Percentiles rank a stretch among this genome's conserved stretches.
Evolutionary conservation across 805 yeast genomes (phyloP).

Genomic region (Isabelozyma gotoi): DNA sequence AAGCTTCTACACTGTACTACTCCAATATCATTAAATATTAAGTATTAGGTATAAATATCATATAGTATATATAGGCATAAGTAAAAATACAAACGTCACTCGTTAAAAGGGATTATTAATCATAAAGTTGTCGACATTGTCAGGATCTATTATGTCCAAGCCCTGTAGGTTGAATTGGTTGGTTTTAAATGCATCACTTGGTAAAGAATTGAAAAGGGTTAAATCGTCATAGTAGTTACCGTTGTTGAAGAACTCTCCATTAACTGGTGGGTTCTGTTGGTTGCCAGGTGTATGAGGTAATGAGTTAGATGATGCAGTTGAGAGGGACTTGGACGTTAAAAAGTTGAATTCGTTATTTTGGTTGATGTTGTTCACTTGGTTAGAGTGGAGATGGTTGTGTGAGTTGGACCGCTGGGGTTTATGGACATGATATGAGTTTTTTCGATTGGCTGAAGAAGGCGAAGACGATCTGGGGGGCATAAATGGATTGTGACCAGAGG

Average conservation of each 20-base stretch:
- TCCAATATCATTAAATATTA: not conserved
- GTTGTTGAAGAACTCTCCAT: not conserved
- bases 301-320: not conserved
- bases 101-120: constrained; percentile 9
- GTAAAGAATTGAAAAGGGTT: constrained; percentile 5
- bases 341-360: not conserved
- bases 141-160: constrained; percentile 11
- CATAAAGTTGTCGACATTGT: constrained; percentile 9
- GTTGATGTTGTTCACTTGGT: not conserved
- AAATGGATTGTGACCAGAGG: constrained; percentile 7
- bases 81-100: not conserved
- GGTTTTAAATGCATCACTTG: constrained; percentile 11
- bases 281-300: not conserved
- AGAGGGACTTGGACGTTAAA: not conserved
- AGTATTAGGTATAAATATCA: not conserved
- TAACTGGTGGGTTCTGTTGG: not conserved
- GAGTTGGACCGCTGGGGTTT: constrained; percentile 11
- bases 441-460: constrained; percentile 13
- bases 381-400: not conserved
- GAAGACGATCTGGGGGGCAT: constrained; percentile 7
- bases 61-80: not conserved
- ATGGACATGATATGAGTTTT: constrained; percentile 17
- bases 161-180: constrained; percentile 2
- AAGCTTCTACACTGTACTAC: no score
- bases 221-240: not conserved